Evolutionary conservation across 805 yeast genomes (phyloP), one percentile per base, ranked within the genome.

Genomic region (Wickerhamiella australiensis): DNA sequence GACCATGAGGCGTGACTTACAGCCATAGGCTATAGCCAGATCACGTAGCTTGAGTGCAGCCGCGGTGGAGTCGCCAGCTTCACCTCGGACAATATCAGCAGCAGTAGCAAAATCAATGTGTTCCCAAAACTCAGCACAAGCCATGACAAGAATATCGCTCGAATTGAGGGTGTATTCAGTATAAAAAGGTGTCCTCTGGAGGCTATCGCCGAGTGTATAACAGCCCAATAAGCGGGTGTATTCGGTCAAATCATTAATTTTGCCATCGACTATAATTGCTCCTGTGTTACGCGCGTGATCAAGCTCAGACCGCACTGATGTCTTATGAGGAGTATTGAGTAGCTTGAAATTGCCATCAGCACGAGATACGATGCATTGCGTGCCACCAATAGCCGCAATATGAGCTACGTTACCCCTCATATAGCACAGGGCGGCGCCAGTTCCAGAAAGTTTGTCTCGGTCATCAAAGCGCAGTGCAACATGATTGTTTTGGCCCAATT

Each of bases 31-130:
- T 53, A 90, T 77, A 1, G 97, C 96, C 68, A 82, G 86, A 65
- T 92, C 98, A 60, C 97, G 77, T 56, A 92, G 70, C 60, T 84
- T 86, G 57, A 86, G 94, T 0, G 98, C 96, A 0, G 96, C 96
- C 22, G 79, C 63, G 78, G 85, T 81, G 2, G 96, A 94, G 57
- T 85, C 85, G 17, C 79, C 79, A 2, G 59, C 47, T 58, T 81
- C 85, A 54, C 81, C 85, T 53, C 95, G 74, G 12, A 88, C 80
- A 50, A 92, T 79, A 65, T 92, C 98, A 31, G 88, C 94, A 0
- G 94, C 96, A 12, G 85, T 74, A 58, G 87, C 94, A 55, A 77
- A 78, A 7, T 87, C 77, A 54, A 92, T 74, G 57, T 73, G 77
- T 52, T 88, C 87, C 96, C 97, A 92, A 45, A 92, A 65, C 51